Conservation (phyloP, 2,329 filamentous ascomycete genomes). For the Dothideomycetes sp. region DNA sequence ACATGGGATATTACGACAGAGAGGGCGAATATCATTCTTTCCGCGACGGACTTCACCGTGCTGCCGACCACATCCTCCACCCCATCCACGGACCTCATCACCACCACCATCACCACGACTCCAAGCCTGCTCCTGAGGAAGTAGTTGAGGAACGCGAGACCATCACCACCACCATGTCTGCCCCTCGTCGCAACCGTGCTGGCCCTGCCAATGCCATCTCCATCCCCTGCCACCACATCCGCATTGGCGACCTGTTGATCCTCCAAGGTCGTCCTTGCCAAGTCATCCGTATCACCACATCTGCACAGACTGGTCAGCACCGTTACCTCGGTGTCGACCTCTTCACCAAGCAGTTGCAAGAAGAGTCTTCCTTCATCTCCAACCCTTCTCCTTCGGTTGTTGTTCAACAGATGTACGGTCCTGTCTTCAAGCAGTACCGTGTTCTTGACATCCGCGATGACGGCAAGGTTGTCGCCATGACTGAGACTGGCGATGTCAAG, state of each 20-base stretch:
- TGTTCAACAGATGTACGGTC: constrained; percentile 98
- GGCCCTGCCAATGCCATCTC: constrained; percentile 71
- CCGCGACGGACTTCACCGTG: constrained; percentile 60
- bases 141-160: constrained; percentile 41
- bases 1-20: constrained; percentile 76
- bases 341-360: constrained; percentile 98
- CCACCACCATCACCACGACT: constrained; percentile 42
- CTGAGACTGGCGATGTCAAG: constrained; percentile 98
- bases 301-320: constrained; percentile 95
- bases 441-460: constrained; percentile 93
- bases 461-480: constrained; percentile 82
- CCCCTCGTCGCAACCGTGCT: constrained; percentile 25
- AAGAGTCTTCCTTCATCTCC: constrained; percentile 96
- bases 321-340: constrained; percentile 99
- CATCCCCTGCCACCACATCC: constrained; percentile 99
- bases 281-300: constrained; percentile 99
- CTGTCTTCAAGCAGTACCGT: constrained; percentile 99
- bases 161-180: constrained; percentile 31
- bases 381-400: constrained; percentile 94
- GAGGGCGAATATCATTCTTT: constrained; percentile 67
- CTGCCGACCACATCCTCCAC: constrained; percentile 56
- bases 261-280: constrained; percentile 98
- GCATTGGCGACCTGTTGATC: constrained; percentile 96
- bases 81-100: constrained; percentile 47
- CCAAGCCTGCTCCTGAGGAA: constrained; percentile 33